Conservation (phyloP, 1,284 basidiomycete species). For the Ceratorhiza oryzae-sativae region DNA sequence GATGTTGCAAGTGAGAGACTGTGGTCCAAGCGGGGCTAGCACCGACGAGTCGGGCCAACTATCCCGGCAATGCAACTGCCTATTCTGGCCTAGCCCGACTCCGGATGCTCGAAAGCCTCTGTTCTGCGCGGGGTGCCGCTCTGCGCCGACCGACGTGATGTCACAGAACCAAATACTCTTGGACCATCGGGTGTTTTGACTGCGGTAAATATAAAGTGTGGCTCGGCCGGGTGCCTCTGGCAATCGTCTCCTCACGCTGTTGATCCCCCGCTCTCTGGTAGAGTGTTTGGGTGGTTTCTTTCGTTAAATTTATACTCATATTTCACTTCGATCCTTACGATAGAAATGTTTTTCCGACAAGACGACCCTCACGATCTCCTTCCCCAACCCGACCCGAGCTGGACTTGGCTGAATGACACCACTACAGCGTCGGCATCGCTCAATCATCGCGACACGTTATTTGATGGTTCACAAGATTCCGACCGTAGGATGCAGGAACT, state of each 20-base stretch:
- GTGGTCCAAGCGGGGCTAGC: neutral
- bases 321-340: too few species aligned
- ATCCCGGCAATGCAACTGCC: neutral
- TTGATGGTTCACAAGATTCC: too few species aligned
- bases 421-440: too few species aligned
- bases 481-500: neutral
- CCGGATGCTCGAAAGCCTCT: neutral
- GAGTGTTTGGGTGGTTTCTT: neutral
- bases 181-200: neutral
- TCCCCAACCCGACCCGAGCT: neutral
- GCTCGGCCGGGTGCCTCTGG: neutral
- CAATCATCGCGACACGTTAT: too few species aligned
- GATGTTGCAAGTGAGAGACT: neutral
- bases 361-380: neutral
- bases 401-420: neutral
- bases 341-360: neutral
- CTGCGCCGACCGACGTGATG: neutral
- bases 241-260: neutral
- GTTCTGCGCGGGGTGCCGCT: neutral
- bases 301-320: neutral
- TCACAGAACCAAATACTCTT: neutral
- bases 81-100: neutral
- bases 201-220: neutral
- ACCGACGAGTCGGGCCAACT: neutral
- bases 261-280: neutral